Conservation (phyloP, 306 rosid genomes). For the Cucumis cinereus region DNA sequence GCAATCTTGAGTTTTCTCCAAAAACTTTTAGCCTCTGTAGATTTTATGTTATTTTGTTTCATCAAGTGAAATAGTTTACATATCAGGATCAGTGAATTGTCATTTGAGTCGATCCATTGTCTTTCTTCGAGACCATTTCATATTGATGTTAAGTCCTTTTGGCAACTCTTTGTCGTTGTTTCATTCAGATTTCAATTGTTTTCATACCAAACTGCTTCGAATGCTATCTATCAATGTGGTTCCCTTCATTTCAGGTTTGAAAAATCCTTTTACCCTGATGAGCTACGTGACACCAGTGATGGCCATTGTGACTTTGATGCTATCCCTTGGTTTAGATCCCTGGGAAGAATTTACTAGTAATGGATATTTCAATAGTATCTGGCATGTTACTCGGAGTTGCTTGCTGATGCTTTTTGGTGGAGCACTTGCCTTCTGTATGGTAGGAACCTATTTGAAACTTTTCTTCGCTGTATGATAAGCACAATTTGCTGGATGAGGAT, state of each 20-base stretch:
- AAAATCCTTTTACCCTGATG: constrained; percentile 87
- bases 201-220: not conserved
- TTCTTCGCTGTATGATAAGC: constrained; percentile 6
- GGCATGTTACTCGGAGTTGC: constrained; percentile 67
- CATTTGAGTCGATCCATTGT: not conserved
- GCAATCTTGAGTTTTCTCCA: not conserved
- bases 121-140: not conserved
- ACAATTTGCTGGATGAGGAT: not conserved
- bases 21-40: not conserved
- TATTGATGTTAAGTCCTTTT: not conserved
- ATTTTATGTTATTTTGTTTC: not conserved
- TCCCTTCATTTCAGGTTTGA: constrained; percentile 45
- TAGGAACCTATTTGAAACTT: constrained; percentile 16
- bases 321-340: constrained; percentile 76
- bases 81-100: not conserved
- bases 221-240: not conserved
- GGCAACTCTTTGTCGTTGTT: not conserved
- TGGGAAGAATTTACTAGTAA: constrained; percentile 64
- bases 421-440: constrained; percentile 88
- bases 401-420: constrained; percentile 90
- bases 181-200: not conserved
- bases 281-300: constrained; percentile 89
- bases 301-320: constrained; percentile 63
- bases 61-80: not conserved
- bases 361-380: constrained; percentile 55